Evolutionary conservation across 2,329 filamentous ascomycete species (phyloP).

Genomic region (Colletotrichum tanaceti): DNA sequence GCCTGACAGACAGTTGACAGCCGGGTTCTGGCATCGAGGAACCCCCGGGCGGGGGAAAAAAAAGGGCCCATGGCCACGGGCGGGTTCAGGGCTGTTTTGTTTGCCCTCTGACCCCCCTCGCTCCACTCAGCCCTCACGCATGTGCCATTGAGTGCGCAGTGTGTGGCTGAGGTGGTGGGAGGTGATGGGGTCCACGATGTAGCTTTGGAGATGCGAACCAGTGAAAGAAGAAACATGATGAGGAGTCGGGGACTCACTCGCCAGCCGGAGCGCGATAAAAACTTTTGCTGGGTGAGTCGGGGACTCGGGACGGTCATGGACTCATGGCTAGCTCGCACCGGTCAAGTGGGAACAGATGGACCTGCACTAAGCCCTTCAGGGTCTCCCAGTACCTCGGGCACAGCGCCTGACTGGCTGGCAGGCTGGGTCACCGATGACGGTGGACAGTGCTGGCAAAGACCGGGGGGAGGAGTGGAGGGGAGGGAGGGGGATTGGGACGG

Average conservation of each 20-base stretch:
- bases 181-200: slow-evolving; percentile 5
- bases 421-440: background rate
- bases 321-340: slow-evolving; percentile 11
- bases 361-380: slow-evolving; percentile 10
- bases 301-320: too few relatives aligned
- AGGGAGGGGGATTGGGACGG: background rate
- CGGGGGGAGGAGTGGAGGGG: background rate
- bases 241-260: too few relatives aligned
- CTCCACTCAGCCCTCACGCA: slow-evolving; percentile 16
- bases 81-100: slow-evolving; percentile 8
- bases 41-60: background rate
- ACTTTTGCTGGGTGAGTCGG: slow-evolving; percentile 4
- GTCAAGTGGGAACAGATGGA: slow-evolving; percentile 1
- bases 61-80: background rate
- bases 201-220: background rate
- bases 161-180: slow-evolving; percentile 17
- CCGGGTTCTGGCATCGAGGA: slow-evolving; percentile 14
- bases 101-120: slow-evolving; percentile 24
- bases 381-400: slow-evolving; percentile 4
- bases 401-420: slow-evolving; percentile 7
- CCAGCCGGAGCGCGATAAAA: slow-evolving; percentile 29
- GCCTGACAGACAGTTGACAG: slow-evolving; percentile 11
- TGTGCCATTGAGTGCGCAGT: slow-evolving; percentile 19
- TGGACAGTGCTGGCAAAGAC: background rate
- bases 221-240: background rate